Evolutionary conservation across 208 protist genomes (phyloP).

Genomic region (Tritrichomonas musculus): DNA sequence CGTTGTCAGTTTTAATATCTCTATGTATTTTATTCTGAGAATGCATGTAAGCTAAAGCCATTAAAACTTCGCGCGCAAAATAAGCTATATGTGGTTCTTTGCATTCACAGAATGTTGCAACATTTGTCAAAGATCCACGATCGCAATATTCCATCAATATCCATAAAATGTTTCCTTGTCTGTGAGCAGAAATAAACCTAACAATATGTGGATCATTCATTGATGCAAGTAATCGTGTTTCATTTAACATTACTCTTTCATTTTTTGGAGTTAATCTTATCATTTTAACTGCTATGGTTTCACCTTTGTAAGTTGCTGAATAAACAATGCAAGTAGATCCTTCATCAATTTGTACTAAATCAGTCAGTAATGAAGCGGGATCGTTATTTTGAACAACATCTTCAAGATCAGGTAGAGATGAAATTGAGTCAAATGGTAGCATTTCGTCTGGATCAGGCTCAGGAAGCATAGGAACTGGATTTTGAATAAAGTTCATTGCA

Average conservation of each 20-base stretch:
- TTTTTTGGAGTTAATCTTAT: slow-evolving; percentile 2
- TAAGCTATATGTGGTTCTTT: slow-evolving; percentile 23
- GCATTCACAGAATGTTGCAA: neutral
- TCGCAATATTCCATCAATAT: neutral
- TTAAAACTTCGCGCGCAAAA: slow-evolving; percentile 10
- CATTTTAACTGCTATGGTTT: neutral
- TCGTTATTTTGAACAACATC: neutral
- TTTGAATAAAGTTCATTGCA: neutral
- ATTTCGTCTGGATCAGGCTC: neutral
- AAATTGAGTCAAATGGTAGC: neutral
- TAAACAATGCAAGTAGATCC: neutral
- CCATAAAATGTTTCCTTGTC: neutral
- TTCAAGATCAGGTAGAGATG: neutral
- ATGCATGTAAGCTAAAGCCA: slow-evolving; percentile 40
- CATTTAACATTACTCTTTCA: neutral
- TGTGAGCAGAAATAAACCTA: neutral
- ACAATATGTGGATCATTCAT: neutral
- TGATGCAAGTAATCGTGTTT: neutral
- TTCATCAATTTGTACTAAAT: neutral
- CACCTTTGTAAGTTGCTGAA: neutral
- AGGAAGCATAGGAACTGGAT: neutral
- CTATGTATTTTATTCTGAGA: slow-evolving; percentile 38
- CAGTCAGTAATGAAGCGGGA: neutral
- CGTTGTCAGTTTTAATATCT: slow-evolving; percentile 46
- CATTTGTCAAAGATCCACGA: slow-evolving; percentile 21